Conservation (phyloP, 352 stramenopile species). For the Pythium grandisporangium region DNA sequence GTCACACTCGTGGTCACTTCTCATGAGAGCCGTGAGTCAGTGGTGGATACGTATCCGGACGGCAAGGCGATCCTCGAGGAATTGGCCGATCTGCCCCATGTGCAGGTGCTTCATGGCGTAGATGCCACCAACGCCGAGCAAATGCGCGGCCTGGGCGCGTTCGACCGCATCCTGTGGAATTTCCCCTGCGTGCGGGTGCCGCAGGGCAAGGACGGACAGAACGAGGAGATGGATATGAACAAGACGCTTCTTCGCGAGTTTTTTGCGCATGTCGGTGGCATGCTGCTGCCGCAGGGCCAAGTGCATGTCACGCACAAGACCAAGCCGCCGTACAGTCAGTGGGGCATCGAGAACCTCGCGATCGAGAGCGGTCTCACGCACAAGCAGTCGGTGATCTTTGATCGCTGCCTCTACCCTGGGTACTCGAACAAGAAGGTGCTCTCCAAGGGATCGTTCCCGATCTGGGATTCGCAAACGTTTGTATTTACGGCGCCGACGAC, state of each 20-base stretch:
- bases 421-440: conserved; percentile 96
- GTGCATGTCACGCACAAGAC: conserved; percentile 96
- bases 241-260: conserved; percentile 89
- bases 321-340: conserved; percentile 86
- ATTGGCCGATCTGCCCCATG: conserved; percentile 50
- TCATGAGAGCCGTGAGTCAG: conserved; percentile 83
- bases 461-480: conserved; percentile 94
- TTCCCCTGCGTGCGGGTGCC: conserved; percentile 91
- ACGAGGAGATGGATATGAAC: conserved; percentile 93
- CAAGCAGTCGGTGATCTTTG: conserved; percentile 86
- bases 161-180: conserved; percentile 95
- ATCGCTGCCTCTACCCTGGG: conserved; percentile 86
- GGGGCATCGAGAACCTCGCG: conserved; percentile 71
- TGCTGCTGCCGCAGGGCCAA: conserved; percentile 64
- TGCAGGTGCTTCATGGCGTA: conserved; percentile 78
- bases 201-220: conserved; percentile 93
- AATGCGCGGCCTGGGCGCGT: conserved; percentile 56
- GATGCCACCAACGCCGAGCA: conserved; percentile 85
- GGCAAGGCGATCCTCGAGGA: conserved; percentile 69
- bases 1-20: conserved; percentile 85
- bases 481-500: conserved; percentile 68
- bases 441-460: conserved; percentile 93
- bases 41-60: conserved; percentile 88
- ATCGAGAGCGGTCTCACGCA: conserved; percentile 32
- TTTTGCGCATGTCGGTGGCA: conserved; percentile 47